These are phyloP conservation scores for Pythium sp. DNA, from an alignment of 352 stramenopile species.

Conservation along the genomic window DNA sequence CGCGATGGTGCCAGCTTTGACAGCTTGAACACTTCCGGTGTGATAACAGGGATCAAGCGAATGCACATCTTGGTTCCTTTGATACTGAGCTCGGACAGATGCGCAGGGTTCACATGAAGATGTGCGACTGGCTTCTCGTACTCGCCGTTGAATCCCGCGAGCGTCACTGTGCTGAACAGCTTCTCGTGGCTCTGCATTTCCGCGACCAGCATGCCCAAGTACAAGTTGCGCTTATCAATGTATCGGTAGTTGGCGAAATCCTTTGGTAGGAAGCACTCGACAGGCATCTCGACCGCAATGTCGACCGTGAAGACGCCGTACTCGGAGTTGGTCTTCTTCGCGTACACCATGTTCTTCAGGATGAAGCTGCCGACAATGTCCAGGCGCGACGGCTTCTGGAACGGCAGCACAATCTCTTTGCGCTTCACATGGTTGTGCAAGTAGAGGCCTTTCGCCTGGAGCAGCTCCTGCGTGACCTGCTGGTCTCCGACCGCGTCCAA, in stretches of 20 bases:
- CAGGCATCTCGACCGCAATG: slow-evolving; percentile 80
- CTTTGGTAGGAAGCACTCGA: slow-evolving; percentile 80
- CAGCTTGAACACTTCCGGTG: slow-evolving; percentile 71
- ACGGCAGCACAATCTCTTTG: slow-evolving; percentile 86
- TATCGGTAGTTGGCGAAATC: slow-evolving; percentile 90
- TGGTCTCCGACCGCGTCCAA: slow-evolving; percentile 59
- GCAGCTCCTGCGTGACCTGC: slow-evolving; percentile 71
- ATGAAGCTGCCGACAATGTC: slow-evolving; percentile 89
- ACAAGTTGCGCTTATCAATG: slow-evolving; percentile 87
- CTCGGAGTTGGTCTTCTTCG: slow-evolving; percentile 41
- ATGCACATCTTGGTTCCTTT: slow-evolving; percentile 59
- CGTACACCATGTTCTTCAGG: slow-evolving; percentile 75
- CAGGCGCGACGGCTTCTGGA: slow-evolving; percentile 65
- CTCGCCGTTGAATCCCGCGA: slow-evolving; percentile 76
- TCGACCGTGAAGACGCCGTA: slow-evolving; percentile 74
- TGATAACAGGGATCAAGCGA: slow-evolving; percentile 70
- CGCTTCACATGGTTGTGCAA: slow-evolving; percentile 75
- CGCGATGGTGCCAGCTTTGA: slow-evolving; percentile 72
- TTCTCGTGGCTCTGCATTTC: slow-evolving; percentile 44
- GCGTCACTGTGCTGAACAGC: slow-evolving; percentile 49
- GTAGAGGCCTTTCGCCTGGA: slow-evolving; percentile 51
- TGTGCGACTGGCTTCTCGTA: slow-evolving; percentile 73
- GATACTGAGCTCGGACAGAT: slow-evolving; percentile 40
- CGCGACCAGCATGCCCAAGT: slow-evolving; percentile 69
- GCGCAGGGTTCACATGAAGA: slow-evolving; percentile 41